Evolutionary conservation across 768 basidiomycete species (phyloP).

Genomic region (Russula emetica): DNA sequence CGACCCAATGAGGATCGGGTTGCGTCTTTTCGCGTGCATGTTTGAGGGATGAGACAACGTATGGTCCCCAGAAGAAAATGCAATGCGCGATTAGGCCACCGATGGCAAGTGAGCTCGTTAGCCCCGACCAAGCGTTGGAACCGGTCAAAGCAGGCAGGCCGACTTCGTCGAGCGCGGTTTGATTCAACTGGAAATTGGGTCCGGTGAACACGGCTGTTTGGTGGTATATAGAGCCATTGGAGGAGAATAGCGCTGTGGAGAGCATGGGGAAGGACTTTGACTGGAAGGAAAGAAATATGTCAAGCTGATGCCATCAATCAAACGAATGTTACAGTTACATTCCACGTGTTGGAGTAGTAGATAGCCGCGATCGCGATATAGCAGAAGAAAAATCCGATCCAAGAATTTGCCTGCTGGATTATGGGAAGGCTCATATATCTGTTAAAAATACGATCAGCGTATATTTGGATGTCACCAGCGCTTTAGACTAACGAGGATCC

Average conservation of each 20-base stretch:
- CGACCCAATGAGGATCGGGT: constrained; percentile 56
- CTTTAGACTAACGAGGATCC: constrained; percentile 37
- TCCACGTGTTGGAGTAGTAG: constrained; percentile 62
- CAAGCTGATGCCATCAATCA: constrained; percentile 29
- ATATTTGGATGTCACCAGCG: not conserved
- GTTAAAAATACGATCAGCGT: not conserved
- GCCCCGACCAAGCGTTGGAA: constrained; percentile 50
- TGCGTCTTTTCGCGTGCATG: constrained; percentile 44
- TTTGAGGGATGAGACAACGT: constrained; percentile 48
- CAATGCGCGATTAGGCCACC: constrained; percentile 52
- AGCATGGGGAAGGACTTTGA: constrained; percentile 55
- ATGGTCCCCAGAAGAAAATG: constrained; percentile 54
- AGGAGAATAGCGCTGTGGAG: constrained; percentile 52
- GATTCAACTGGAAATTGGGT: constrained; percentile 46
- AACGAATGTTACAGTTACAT: constrained; percentile 35
- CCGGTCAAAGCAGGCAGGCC: constrained; percentile 42
- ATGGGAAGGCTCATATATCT: constrained; percentile 51
- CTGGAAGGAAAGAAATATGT: constrained; percentile 32
- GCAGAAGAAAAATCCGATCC: constrained; percentile 51
- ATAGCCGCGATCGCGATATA: constrained; percentile 52
- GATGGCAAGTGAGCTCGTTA: constrained; percentile 46
- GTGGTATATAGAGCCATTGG: constrained; percentile 52
- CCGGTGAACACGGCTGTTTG: constrained; percentile 51
- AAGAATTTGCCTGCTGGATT: constrained; percentile 56
- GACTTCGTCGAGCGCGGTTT: constrained; percentile 48